A percentile compares a stretch with the other conserved stretches of the same genome.
Evolutionary conservation across 805 yeast species (phyloP).

Genomic region (Pichia nakasei): DNA sequence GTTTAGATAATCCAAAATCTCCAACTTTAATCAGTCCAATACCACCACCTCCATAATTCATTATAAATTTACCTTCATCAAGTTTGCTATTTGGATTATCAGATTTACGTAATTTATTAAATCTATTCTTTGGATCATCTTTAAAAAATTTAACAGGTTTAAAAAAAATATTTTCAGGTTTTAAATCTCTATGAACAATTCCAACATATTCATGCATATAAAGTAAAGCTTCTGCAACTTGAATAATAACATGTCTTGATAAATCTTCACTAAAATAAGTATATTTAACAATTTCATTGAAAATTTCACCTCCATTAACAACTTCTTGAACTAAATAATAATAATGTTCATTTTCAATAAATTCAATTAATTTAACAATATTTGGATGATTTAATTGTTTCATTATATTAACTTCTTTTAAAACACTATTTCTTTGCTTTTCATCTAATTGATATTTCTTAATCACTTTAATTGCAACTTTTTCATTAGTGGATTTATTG

Average conservation of each 20-base stretch:
- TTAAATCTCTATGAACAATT: constrained; percentile 75
- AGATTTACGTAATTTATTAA: constrained; percentile 39
- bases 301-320: constrained; percentile 72
- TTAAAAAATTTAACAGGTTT: constrained; percentile 43
- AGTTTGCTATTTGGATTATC: constrained; percentile 63
- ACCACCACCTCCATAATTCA: constrained; percentile 86
- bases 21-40: constrained; percentile 87
- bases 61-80: constrained; percentile 81
- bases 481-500: constrained; percentile 29
- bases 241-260: constrained; percentile 63
- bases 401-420: constrained; percentile 75
- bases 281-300: constrained; percentile 67
- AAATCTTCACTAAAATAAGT: constrained; percentile 71
- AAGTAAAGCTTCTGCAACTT: constrained; percentile 59
- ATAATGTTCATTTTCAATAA: constrained; percentile 50
- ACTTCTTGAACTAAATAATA: constrained; percentile 67
- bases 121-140: constrained; percentile 28
- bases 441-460: constrained; percentile 60
- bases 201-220: constrained; percentile 69
- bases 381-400: constrained; percentile 56
- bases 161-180: constrained; percentile 70
- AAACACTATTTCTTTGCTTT: constrained; percentile 56
- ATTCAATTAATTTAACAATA: constrained; percentile 56
- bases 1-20: constrained; percentile 91
- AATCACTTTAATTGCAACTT: constrained; percentile 52